Percentiles rank a stretch among this genome's conserved stretches.
Evolutionary conservation across 1,284 basidiomycete species (phyloP).

Genomic region (Ganoderma lucidum): DNA sequence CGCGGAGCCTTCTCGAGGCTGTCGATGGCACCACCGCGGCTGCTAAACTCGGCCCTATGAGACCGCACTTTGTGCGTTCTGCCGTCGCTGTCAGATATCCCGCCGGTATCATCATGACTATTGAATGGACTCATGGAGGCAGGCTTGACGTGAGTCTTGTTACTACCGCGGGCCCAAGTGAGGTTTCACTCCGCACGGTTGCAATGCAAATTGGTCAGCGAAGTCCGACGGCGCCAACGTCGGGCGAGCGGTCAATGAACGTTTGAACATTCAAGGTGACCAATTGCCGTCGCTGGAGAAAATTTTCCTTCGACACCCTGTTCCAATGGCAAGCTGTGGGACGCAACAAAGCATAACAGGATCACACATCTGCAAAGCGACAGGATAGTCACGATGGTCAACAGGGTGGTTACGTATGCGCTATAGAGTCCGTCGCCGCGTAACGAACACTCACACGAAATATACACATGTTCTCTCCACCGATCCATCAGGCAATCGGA

Average conservation of each 20-base stretch:
- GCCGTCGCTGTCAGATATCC: constrained; percentile 8
- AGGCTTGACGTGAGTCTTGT: constrained; percentile 6
- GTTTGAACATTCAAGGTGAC: neutral
- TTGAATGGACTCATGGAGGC: constrained; percentile 10
- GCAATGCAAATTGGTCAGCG: neutral
- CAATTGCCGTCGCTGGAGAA: neutral
- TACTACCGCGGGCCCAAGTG: constrained; percentile 3
- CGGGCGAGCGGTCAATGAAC: neutral
- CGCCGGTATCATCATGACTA: neutral
- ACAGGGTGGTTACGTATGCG: neutral
- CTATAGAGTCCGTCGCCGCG: neutral
- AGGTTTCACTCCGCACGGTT: constrained; percentile 1
- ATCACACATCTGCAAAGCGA: constrained; percentile 5
- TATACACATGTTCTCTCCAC: neutral
- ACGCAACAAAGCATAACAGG: constrained; percentile 5
- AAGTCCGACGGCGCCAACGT: neutral
- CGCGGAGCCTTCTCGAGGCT: neutral
- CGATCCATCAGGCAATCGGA: neutral
- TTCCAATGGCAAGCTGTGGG: neutral
- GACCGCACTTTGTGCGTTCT: constrained; percentile 14
- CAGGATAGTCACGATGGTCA: constrained; percentile 4
- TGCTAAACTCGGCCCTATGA: constrained; percentile 3
- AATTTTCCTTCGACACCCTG: neutral
- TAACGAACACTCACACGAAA: neutral
- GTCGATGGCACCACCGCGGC: neutral